Base-by-base conservation (phyloP, 176 grass and related monocot species). In the Cymbopogon citratus region DNA sequence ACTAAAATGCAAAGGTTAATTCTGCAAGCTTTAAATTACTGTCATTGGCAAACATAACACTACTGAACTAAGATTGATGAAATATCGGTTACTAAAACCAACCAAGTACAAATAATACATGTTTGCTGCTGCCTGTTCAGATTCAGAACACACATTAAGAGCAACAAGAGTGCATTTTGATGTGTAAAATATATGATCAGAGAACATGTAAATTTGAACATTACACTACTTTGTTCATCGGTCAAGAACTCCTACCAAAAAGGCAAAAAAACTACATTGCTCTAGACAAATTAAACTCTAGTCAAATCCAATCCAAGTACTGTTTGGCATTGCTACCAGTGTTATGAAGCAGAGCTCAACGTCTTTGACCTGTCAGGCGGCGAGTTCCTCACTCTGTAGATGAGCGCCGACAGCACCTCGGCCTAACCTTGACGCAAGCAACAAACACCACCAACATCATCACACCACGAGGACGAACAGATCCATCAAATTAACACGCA, bases 351-450 rank as follows among this genome's bases (percentile, higher is more conserved):
- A 33, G 31, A 33, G 31, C 31, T n/a, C n/a, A n/a, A 33, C 3
- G 31, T 1, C 31, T 75, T 16, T 63, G 48, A 94, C 95, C 95
- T 94, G 43, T 94, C 81, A 3, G 86, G 83, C n/a, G 86, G 86
- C 63, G 92, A 98, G 87, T 89, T 94, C 76, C 88, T 84, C 70
- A 98, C 49, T 84, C 76, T 92, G 81, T 89, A 91, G 34, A 94
- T 91, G 67, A 98, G 92, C 69, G 90, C 95, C 21, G 95, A 84
- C 71, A 98, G 76, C 81, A 98, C 88, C 70, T 98, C 92, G 31
- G 92, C 95, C 95, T 98, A 80, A 87, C 84, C 90, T 93, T 89
- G 78, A 85, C 46, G 81, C 39, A 80, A 83, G 25, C 13, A 43
- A 24, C 61, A 33, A 33, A 33, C 31, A 92, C 73, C 56, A 13